Conservation (phyloP, 176 grass and related monocot genomes). For the Ensete ventricosum region DNA sequence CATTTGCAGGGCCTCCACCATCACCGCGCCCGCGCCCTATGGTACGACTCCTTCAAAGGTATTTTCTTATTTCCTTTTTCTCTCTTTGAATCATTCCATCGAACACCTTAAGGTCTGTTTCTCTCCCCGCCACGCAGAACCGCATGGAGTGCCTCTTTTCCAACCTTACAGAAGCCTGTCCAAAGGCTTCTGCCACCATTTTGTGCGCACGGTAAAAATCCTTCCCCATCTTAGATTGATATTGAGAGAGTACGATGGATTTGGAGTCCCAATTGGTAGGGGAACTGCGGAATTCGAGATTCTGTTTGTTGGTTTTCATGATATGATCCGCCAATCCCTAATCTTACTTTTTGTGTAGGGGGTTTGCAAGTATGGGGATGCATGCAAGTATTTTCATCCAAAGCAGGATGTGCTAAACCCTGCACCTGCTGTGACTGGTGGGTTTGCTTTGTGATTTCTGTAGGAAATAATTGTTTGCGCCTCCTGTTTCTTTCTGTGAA, state of each 20-base stretch:
- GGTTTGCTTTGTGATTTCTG: neutral
- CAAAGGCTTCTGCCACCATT: constrained; percentile 66
- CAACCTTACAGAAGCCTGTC: constrained; percentile 37
- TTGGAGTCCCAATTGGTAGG: too few species aligned
- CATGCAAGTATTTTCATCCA: constrained; percentile 73
- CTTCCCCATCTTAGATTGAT: neutral
- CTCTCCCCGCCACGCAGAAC: constrained; percentile 19
- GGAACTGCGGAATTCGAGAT: too few species aligned
- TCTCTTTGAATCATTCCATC: constrained; percentile 26
- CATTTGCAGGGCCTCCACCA: constrained; percentile 61
- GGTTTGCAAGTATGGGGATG: constrained; percentile 58
- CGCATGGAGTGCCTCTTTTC: constrained; percentile 27
- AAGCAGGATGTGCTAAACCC: constrained; percentile 33
- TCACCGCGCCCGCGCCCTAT: constrained; percentile 59
- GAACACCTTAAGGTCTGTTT: constrained; percentile 18
- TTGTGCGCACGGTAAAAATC: constrained; percentile 45
- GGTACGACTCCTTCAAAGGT: constrained; percentile 70
- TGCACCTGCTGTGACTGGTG: constrained; percentile 30
- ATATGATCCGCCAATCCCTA: neutral
- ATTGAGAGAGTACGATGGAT: neutral
- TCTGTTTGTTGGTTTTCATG: neutral
- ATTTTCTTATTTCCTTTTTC: neutral
- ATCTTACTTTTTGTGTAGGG: constrained; percentile 27
- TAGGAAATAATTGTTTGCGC: neutral
- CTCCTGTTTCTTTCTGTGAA: neutral